Conservation (phyloP, 148 eudicot genomes). For the Nepenthes gracilis region DNA sequence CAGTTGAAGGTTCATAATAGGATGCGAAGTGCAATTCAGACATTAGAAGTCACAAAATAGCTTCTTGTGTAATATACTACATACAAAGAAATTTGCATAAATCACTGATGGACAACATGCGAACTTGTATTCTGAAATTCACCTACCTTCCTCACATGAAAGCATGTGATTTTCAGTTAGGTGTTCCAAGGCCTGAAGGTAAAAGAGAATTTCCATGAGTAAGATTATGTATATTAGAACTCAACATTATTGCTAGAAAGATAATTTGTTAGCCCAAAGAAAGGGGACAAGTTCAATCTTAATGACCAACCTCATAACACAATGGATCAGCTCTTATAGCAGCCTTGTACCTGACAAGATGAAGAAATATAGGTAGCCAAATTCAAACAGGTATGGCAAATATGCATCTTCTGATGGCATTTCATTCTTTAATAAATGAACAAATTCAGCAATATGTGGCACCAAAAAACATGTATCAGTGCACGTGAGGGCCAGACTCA, state of each 20-base stretch:
- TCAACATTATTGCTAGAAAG: too few relatives aligned
- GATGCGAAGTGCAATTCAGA: too few relatives aligned
- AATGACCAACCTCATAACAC: constrained; percentile 76
- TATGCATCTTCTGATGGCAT: not conserved
- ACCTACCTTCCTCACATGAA: constrained; percentile 68
- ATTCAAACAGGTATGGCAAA: not conserved
- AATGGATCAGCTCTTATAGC: constrained; percentile 92
- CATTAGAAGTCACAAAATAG: too few relatives aligned
- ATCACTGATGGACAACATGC: not conserved
- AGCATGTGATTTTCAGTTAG: constrained; percentile 96
- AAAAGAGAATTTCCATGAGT: not conserved
- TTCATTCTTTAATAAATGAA: too few relatives aligned
- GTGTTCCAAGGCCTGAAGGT: constrained; percentile 77
- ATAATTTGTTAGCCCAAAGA: not conserved
- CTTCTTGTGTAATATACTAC: not conserved
- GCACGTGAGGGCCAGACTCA: too few relatives aligned
- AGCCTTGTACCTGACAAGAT: constrained; percentile 72
- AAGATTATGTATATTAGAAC: too few relatives aligned
- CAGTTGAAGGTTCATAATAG: too few relatives aligned
- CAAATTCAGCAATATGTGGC: not conserved
- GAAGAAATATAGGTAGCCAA: not conserved
- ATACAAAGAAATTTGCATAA: not conserved
- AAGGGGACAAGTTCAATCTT: constrained; percentile 1
- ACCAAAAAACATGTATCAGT: not conserved
- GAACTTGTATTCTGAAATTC: not conserved